Base-by-base conservation (phyloP, 163 green algal genomes). In the Scenedesmus sp. region DNA sequence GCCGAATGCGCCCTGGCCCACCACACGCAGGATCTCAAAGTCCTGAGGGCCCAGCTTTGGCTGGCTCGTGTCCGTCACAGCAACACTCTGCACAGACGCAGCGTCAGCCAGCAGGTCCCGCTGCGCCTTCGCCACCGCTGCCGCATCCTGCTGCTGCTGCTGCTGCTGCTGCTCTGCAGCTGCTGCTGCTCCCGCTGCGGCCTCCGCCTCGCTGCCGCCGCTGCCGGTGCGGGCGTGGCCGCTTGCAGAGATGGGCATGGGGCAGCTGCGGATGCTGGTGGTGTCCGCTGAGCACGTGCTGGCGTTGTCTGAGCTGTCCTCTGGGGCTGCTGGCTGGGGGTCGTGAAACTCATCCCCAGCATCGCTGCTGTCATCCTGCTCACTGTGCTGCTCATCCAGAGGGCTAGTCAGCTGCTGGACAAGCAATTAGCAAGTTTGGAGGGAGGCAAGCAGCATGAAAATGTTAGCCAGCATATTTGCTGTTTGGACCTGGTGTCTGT, bases 1-100 rank as follows among this genome's bases (percentile, higher is more conserved):
- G 88, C 98, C 98, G 94, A 99, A 99, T 12, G 98, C 97, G 40
- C 98, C 98, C 93, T 99, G 97, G 2, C 98, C 98, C 59, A 99
- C 97, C 10, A 99, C 96, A 0, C 95, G 91, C 73, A 99, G 94
- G 89, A 99, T 93, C 85, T 99, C 96, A 95, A 99, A 99, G 93
- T 99, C 97, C n/a, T 95, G 90, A 0, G 97, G 97, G 1, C 95
- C 95, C 42, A 98, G 93, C 65, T 90, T 91, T 4, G 81, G 40
- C 44, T 73, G 80, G 4, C 30, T 70, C 18, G 33, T 82, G 46
- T 88, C 88, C 26, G 89, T 92, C 37, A 85, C 89, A 20, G 89
- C 51, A 33, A 37, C 51, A 12, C 51, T 83, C 65, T 76, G 56
- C 83, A 89, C 40, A 9, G 49, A 40, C 7, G 89, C 43, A 15